phyloP scores from a whole-genome alignment of 441 rosid species.

The Jatropha podagrica region DNA sequence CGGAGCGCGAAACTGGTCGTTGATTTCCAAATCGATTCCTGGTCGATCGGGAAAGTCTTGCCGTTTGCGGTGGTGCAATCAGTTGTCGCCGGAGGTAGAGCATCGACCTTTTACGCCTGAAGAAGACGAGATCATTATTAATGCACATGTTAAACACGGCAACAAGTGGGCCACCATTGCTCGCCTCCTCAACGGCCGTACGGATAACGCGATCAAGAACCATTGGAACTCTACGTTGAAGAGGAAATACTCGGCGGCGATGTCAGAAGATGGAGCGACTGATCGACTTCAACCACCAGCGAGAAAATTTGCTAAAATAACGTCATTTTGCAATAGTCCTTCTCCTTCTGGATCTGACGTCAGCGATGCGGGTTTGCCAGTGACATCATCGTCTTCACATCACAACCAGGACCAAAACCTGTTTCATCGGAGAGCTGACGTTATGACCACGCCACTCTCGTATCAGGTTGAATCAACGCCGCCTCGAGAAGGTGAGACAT shows the following conservation, averaged over 20 bases:
- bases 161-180: constrained; percentile 81
- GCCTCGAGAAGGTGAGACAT: neutral
- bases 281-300: constrained; percentile 37
- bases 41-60: constrained; percentile 76
- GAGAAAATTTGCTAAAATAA: constrained; percentile 27
- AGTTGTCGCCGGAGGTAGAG: constrained; percentile 69
- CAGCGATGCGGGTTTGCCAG: constrained; percentile 38
- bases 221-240: constrained; percentile 73
- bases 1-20: constrained; percentile 67
- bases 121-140: constrained; percentile 54
- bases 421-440: neutral
- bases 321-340: constrained; percentile 16
- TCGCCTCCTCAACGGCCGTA: constrained; percentile 65
- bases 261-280: constrained; percentile 27
- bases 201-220: constrained; percentile 68
- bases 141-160: constrained; percentile 52
- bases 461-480: neutral
- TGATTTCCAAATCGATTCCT: constrained; percentile 55
- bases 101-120: constrained; percentile 58
- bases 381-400: neutral
- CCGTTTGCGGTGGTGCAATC: constrained; percentile 74
- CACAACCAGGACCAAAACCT: neutral
- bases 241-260: constrained; percentile 39
- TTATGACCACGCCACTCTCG: neutral
- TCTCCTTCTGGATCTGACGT: constrained; percentile 57